Conservation (phyloP, 345 rosid genomes). For the Ricinus communis region DNA sequence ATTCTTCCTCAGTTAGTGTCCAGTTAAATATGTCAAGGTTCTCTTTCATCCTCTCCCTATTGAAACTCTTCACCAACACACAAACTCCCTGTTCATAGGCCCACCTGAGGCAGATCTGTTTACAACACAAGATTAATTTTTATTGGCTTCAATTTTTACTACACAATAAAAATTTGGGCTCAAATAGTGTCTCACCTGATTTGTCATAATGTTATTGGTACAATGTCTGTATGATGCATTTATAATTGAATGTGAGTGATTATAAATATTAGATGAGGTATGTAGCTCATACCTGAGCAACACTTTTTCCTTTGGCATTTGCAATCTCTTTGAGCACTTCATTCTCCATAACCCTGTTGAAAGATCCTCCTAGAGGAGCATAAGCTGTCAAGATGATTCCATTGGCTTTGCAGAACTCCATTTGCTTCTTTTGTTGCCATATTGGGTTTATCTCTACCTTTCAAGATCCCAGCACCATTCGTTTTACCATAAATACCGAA, state of each 20-base stretch:
- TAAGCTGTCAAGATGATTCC: conserved; percentile 58
- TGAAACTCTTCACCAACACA: conserved; percentile 62
- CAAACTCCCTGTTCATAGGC: conserved; percentile 52
- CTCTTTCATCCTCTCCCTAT: conserved; percentile 55
- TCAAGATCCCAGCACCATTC: conserved; percentile 1
- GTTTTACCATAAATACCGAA: neutral
- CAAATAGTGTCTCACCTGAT: too few relatives aligned
- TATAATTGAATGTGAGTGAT: too few relatives aligned
- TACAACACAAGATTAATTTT: neutral
- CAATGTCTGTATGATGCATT: too few relatives aligned
- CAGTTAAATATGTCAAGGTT: conserved; percentile 63
- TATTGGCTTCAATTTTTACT: too few relatives aligned
- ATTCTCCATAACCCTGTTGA: conserved; percentile 58
- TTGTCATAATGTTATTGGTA: too few relatives aligned
- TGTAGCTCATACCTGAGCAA: conserved; percentile 95
- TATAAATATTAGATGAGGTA: too few relatives aligned
- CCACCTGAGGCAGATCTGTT: conserved; percentile 55
- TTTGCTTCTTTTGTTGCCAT: conserved; percentile 74
- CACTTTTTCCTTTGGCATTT: conserved; percentile 55
- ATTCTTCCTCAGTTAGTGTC: conserved; percentile 51
- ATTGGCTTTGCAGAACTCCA: conserved; percentile 54
- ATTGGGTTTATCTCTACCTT: conserved; percentile 88
- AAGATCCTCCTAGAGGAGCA: conserved; percentile 63
- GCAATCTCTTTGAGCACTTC: conserved; percentile 69
- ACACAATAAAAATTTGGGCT: too few relatives aligned